These are phyloP conservation scores for Aspergillus nidulans DNA, from an alignment of 495 filamentous ascomycete species.

Conservation along the genomic window DNA sequence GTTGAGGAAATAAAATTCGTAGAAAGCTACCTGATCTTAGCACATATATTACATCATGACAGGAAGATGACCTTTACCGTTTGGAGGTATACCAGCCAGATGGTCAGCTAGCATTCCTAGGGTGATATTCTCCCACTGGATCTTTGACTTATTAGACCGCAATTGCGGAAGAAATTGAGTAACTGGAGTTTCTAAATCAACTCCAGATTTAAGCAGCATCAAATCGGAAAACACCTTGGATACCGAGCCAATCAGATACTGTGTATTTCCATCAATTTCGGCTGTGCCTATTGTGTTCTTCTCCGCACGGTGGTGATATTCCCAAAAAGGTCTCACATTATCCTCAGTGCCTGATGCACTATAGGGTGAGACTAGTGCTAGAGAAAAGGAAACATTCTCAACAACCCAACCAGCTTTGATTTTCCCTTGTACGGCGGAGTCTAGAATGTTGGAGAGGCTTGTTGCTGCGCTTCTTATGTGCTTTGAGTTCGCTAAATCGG, in stretches of 20 bases:
- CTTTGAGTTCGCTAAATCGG: constrained; percentile 5
- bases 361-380: constrained; percentile 9
- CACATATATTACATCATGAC: neutral
- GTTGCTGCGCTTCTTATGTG: constrained; percentile 7
- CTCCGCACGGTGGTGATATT: constrained; percentile 17
- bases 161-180: constrained; percentile 15
- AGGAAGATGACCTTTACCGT: neutral
- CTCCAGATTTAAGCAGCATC: constrained; percentile 13
- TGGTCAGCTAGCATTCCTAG: constrained; percentile 13
- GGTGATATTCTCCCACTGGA: constrained; percentile 14
- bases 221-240: constrained; percentile 17
- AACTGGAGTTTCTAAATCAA: constrained; percentile 9
- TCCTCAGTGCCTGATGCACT: neutral
- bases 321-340: constrained; percentile 10
- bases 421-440: constrained; percentile 8
- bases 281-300: constrained; percentile 1
- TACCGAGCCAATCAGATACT: constrained; percentile 18
- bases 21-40: constrained; percentile 1
- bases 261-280: constrained; percentile 5
- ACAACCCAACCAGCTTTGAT: constrained; percentile 16
- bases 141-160: neutral
- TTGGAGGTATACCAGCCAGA: constrained; percentile 14
- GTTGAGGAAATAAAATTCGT: constrained; percentile 13
- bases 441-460: neutral
- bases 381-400: constrained; percentile 14